Conservation (phyloP, 1,284 basidiomycete species). For the Cryptococcus sp. region DNA sequence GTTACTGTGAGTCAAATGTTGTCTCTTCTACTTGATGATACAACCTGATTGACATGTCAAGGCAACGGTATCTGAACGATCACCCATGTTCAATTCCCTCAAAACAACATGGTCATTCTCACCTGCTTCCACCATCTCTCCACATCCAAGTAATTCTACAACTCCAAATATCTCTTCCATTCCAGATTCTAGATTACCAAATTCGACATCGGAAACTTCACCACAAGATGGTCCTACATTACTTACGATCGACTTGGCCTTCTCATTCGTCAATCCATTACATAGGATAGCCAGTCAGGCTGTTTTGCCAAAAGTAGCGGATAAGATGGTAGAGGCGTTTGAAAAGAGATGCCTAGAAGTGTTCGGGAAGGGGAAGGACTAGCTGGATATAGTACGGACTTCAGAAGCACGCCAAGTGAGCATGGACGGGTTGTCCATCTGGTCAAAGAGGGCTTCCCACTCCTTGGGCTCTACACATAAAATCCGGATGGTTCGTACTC, state of each 20-base stretch:
- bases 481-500: no score
- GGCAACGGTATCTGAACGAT: conserved; percentile 67
- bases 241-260: conserved; percentile 74
- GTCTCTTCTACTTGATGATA: background rate
- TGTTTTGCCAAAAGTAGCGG: conserved; percentile 81
- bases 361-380: conserved; percentile 53
- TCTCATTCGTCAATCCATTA: conserved; percentile 80
- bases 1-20: conserved; percentile 62
- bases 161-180: conserved; percentile 5
- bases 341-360: conserved; percentile 71
- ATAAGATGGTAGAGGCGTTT: conserved; percentile 87
- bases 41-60: conserved; percentile 46
- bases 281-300: conserved; percentile 74
- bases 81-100: conserved; percentile 79
- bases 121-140: conserved; percentile 53
- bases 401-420: no score
- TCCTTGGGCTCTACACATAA: no score
- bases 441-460: no score
- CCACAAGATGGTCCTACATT: conserved; percentile 56
- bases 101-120: conserved; percentile 76
- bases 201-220: conserved; percentile 10
- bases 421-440: no score
- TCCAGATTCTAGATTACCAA: conserved; percentile 8
- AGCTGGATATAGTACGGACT: background rate
- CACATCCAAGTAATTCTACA: conserved; percentile 43